Evolutionary conservation across 1,284 basidiomycete species (phyloP).

Genomic region (Ustilago hordei): DNA sequence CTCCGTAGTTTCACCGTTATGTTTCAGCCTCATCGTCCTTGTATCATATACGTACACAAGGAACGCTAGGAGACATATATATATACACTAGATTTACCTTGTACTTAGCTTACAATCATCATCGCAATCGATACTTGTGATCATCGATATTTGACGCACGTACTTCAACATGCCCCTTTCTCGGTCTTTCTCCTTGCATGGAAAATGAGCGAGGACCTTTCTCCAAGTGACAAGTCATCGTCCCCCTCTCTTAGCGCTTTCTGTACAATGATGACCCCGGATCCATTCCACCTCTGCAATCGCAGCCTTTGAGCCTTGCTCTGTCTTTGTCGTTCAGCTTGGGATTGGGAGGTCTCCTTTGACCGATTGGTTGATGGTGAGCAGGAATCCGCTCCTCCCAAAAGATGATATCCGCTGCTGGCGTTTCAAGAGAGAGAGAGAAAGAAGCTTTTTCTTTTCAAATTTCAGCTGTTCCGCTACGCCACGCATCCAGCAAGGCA

Average conservation of each 20-base stretch:
- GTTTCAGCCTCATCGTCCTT: too few species aligned
- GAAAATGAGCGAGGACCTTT: constrained; percentile 16
- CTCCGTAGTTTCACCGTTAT: too few species aligned
- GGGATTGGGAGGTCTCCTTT: not conserved
- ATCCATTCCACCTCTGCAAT: too few species aligned
- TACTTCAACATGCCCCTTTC: not conserved
- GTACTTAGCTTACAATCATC: too few species aligned
- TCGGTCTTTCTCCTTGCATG: constrained; percentile 34
- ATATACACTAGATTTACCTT: too few species aligned
- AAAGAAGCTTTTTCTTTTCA: too few species aligned
- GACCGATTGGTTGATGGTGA: not conserved
- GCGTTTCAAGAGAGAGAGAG: not conserved
- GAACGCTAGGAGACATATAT: not conserved
- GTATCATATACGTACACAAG: too few species aligned
- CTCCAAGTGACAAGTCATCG: not conserved
- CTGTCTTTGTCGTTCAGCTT: too few species aligned
- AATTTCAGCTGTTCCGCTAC: not conserved
- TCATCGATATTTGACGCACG: not conserved
- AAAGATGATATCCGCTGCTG: not conserved
- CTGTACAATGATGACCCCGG: too few species aligned
- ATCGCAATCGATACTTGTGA: too few species aligned
- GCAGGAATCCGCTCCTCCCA: not conserved
- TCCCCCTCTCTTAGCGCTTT: not conserved
- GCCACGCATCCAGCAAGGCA: constrained; percentile 10
- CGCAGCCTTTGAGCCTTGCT: too few species aligned